phyloP scores from a whole-genome alignment of 805 yeast genomes.

The Kluyveromyces dobzhanskii region DNA sequence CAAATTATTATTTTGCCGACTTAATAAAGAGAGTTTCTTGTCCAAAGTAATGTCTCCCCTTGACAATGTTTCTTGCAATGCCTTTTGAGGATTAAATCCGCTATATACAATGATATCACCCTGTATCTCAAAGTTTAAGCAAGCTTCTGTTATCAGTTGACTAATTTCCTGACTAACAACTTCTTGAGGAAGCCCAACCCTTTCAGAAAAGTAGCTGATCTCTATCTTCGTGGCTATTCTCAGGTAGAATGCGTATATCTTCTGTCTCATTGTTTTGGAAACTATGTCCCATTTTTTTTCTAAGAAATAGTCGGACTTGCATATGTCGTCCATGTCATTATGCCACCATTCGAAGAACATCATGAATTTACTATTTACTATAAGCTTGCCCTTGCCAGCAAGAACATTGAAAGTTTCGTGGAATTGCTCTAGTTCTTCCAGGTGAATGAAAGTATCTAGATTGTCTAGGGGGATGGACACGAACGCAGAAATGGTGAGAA shows the following conservation, averaged over 20 bases:
- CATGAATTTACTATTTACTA: conserved; percentile 18
- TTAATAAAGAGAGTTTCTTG: not conserved
- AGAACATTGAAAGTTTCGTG: conserved; percentile 11
- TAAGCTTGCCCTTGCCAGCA: conserved; percentile 11
- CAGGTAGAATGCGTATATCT: conserved; percentile 24
- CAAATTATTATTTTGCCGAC: conserved; percentile 4
- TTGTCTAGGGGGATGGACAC: conserved; percentile 23
- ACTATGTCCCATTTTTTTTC: conserved; percentile 14
- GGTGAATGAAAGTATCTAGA: conserved; percentile 17
- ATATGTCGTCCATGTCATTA: conserved; percentile 10
- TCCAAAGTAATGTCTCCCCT: not conserved
- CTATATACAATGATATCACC: conserved; percentile 13
- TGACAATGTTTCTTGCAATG: not conserved
- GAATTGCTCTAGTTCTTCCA: conserved; percentile 13
- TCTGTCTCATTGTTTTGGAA: conserved; percentile 17
- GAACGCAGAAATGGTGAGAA: conserved; percentile 16
- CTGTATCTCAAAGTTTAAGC: conserved; percentile 16
- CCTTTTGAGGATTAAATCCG: not conserved
- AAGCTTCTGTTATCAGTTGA: conserved; percentile 12
- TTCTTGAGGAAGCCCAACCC: conserved; percentile 13
- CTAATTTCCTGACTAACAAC: conserved; percentile 14
- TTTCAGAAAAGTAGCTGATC: conserved; percentile 20
- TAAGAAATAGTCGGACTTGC: conserved; percentile 14
- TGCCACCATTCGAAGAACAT: conserved; percentile 21
- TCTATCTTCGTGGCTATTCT: conserved; percentile 17